Evolutionary conservation across 306 rosid genomes (phyloP), one percentile per base, ranked within the genome.

Genomic region (Benincasa hispida): DNA sequence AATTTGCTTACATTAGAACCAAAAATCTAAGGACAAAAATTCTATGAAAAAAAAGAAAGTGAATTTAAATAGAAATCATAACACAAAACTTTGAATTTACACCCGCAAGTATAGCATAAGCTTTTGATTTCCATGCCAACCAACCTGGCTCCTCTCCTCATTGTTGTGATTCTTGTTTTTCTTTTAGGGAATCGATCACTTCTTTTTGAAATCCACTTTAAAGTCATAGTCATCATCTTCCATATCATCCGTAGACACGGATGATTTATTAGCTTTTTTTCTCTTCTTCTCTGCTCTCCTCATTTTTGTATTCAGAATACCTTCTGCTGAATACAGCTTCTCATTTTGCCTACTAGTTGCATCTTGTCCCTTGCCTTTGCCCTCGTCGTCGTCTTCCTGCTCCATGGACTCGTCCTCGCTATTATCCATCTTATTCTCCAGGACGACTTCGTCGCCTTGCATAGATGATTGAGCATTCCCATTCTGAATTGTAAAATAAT

Each of bases 211-310:
- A 78, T 95, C 99, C 76, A 88, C 88, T 80, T 85, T 92, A 79
- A 95, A 95, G 80, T 95, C 86, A 57, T 95, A 95, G 82, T 92
- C 92, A 60, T 69, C 96, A 56, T 74, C 93, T 19, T 92, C 93
- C 97, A 89, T 86, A n/a, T 87, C 85, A 60, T 87, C 93, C 2
- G 75, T 76, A 7, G 85, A 21, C 41, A 45, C 51, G 0, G 51
- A 45, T 2, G 51, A 45, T 45, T 45, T 90, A 47, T 74, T 87
- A 4, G 78, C 86, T 75, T 88, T 92, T 81, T 89, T 95, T 82
- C 79, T 88, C 87, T 92, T 95, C 89, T 90, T 95, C 85, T 90
- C 97, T 75, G 97, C 96, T 66, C 78, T 89, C 84, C 78, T 84
- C 60, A 81, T 15, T 83, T 88, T 95, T 21, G 97, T 77, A 81